Conservation (phyloP, 2,329 filamentous ascomycete species). For the Fusarium fracticaudum region DNA sequence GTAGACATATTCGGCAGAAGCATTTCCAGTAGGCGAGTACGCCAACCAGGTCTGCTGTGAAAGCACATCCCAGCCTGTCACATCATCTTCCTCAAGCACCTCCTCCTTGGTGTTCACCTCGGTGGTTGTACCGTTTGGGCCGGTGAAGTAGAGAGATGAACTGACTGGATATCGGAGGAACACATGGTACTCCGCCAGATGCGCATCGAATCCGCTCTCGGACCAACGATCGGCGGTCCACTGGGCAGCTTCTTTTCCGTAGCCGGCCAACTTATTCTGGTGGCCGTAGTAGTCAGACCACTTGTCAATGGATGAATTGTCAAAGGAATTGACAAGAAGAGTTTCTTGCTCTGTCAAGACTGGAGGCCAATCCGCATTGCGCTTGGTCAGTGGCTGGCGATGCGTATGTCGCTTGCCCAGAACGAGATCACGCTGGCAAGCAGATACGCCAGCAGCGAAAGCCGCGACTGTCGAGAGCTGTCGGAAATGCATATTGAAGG, state of each 20-base stretch:
- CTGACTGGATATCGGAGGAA: slow-evolving; percentile 70
- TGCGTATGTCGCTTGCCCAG: slow-evolving; percentile 44
- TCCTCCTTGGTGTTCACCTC: slow-evolving; percentile 78
- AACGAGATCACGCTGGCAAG: slow-evolving; percentile 46
- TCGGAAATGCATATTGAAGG: slow-evolving; percentile 24
- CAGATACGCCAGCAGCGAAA: slow-evolving; percentile 37
- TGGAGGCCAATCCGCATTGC: slow-evolving; percentile 49
- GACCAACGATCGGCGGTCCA: slow-evolving; percentile 52
- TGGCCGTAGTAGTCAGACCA: slow-evolving; percentile 54
- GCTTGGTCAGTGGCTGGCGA: slow-evolving; percentile 45
- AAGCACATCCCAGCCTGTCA: slow-evolving; percentile 72
- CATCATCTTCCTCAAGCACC: slow-evolving; percentile 77
- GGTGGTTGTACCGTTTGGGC: slow-evolving; percentile 59
- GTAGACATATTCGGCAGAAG: slow-evolving; percentile 79
- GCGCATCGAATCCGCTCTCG: slow-evolving; percentile 48
- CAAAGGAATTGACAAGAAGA: slow-evolving; percentile 49
- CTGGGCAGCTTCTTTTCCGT: slow-evolving; percentile 50
- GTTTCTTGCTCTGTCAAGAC: slow-evolving; percentile 48
- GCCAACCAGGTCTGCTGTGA: slow-evolving; percentile 81
- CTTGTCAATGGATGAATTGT: slow-evolving; percentile 50
- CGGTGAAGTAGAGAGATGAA: slow-evolving; percentile 58
- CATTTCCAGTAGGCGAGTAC: slow-evolving; percentile 82
- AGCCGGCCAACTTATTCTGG: slow-evolving; percentile 51
- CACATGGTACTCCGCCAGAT: slow-evolving; percentile 61
- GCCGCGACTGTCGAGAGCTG: slow-evolving; percentile 32